Evolutionary conservation across 2,329 filamentous ascomycete genomes (phyloP).

Genomic region (Triangularia setosa): DNA sequence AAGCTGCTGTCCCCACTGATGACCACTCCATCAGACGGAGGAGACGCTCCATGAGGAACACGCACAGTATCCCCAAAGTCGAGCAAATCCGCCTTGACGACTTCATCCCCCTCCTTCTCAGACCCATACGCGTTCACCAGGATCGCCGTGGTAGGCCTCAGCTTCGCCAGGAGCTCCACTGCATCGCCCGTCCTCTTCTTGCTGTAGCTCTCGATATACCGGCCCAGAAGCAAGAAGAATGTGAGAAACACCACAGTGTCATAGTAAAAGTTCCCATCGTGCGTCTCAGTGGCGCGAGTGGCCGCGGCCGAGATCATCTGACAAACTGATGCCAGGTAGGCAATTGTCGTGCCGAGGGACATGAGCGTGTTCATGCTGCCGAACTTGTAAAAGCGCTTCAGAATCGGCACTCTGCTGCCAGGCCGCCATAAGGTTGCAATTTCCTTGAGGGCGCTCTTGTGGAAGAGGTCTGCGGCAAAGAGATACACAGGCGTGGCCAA

Average conservation of each 20-base stretch:
- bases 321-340: constrained; percentile 77
- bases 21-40: constrained; percentile 75
- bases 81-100: constrained; percentile 62
- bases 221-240: constrained; percentile 72
- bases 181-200: constrained; percentile 88
- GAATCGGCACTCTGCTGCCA: constrained; percentile 66
- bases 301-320: constrained; percentile 65
- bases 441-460: constrained; percentile 74
- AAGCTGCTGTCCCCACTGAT: constrained; percentile 63
- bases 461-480: constrained; percentile 81
- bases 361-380: constrained; percentile 97
- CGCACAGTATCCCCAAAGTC: constrained; percentile 72
- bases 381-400: constrained; percentile 82
- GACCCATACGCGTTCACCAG: constrained; percentile 52
- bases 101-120: constrained; percentile 36
- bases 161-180: constrained; percentile 70
- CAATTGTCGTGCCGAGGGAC: constrained; percentile 81
- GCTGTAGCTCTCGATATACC: constrained; percentile 83
- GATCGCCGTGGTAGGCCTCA: constrained; percentile 72
- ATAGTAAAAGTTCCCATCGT: constrained; percentile 67
- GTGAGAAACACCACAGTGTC: constrained; percentile 92
- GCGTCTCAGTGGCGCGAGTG: constrained; percentile 34
- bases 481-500: constrained; percentile 85
- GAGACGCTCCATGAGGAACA: constrained; percentile 74
- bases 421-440: constrained; percentile 72